Evolutionary conservation across 768 basidiomycete species (phyloP), one percentile per base, ranked within the genome.

Genomic region (Tubosaeta sp.): DNA sequence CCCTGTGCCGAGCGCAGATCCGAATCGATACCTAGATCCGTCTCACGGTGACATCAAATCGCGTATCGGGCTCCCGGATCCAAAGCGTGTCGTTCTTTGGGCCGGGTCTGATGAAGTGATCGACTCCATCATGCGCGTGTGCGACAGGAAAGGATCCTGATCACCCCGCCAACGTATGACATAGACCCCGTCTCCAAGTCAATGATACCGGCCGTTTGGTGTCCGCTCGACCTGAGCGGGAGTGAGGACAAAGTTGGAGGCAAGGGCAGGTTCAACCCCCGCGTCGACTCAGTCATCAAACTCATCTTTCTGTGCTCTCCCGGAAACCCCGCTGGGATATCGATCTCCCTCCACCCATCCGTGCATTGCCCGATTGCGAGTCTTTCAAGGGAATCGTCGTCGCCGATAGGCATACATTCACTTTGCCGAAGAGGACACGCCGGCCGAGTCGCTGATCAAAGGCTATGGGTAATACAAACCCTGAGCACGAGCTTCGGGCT

Each of bases 81-180:
- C 64, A 36, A 77, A 84, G 51, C 78, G 90, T 61, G 81, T 97
- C 35, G 97, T 97, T 65, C 80, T 99, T 3, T 96, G 96, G 3
- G 96, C 98, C 0, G 96, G 96, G 3, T 93, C 90, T 0, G 96
- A 99, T 69, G 96, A 99, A 62, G 86, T 94, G 36, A 94, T 98
- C 58, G 96, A 99, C 65, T 73, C 98, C 48, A 75, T 98, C 43
- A 94, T 95, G 73, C 82, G 96, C 16, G 83, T 98, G 29, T 86
- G 89, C 55, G 94, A 1, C 76, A 71, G 48, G 95, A 98, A 59
- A 88, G 85, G 64, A 87, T 96, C 30, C 68, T 98, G 63, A 86
- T 81, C 31, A 91, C 89, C 1, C 95, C 95, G 1, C 96, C 96
- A 5, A 97, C 96, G 12, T 98, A 98, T 65, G 96, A 95, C 16